phyloP scores from a whole-genome alignment of 2,329 filamentous ascomycete genomes.

The Talaromyces sp. region DNA sequence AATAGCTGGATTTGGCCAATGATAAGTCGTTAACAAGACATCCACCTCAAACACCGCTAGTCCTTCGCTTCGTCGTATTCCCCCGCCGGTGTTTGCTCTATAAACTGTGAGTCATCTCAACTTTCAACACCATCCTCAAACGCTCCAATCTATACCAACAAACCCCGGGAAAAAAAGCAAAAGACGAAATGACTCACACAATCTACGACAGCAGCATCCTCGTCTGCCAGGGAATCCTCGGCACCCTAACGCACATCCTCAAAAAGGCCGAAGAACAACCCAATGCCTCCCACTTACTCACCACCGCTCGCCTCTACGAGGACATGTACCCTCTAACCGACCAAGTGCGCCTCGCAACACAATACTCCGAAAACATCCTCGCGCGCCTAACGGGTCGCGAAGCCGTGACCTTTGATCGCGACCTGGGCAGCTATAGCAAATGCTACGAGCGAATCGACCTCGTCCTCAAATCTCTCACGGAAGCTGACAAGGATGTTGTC shows the following conservation, averaged over 20 bases:
- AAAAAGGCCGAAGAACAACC: slow-evolving; percentile 9
- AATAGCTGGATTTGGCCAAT: background rate
- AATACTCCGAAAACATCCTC: slow-evolving; percentile 10
- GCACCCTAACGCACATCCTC: slow-evolving; percentile 13
- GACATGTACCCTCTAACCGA: slow-evolving; percentile 37
- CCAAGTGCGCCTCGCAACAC: slow-evolving; percentile 45
- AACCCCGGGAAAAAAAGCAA: background rate
- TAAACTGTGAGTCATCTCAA: background rate
- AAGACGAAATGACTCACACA: background rate
- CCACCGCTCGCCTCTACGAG: slow-evolving; percentile 8
- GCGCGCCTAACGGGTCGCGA: background rate
- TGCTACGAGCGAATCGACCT: slow-evolving; percentile 50
- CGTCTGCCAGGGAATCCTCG: background rate
- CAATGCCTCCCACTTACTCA: slow-evolving; percentile 5
- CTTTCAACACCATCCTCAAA: background rate
- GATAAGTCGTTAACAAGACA: background rate
- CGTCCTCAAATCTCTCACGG: slow-evolving; percentile 50
- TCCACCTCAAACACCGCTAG: background rate
- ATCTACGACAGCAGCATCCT: slow-evolving; percentile 13
- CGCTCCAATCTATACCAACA: background rate
- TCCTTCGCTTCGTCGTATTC: background rate
- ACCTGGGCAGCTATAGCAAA: slow-evolving; percentile 51
- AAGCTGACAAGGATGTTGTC: slow-evolving; percentile 35
- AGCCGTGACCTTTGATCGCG: slow-evolving; percentile 37
- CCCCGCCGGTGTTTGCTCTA: background rate